Evolutionary conservation across 1,139 yeast genomes (phyloP), one percentile per base, ranked within the genome.

Genomic region (Hyphopichia burtonii): DNA sequence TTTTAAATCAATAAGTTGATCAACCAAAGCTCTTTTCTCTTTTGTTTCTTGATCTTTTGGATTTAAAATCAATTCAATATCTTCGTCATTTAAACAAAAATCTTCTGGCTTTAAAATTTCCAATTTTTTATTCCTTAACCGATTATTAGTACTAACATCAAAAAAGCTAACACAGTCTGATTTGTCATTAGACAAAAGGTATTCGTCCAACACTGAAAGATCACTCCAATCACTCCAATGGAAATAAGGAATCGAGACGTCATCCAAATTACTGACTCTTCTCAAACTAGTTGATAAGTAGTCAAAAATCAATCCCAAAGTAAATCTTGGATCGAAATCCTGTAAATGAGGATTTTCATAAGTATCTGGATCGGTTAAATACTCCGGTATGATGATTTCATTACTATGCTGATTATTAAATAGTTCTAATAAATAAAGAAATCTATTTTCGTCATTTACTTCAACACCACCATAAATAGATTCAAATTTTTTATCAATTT

Each of bases 211-310:
- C 4, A 36, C 35, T 4, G 70, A 53, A 43, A 65, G 49, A 45
- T 68, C 69, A 7, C 52, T 49, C 51, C 61, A 68, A 46, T 69
- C 74, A 17, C 61, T 54, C 74, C 74, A 69, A 46, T 68, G 71
- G 49, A 68, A 69, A 33, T 48, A 50, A 0, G 71, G 64, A 8
- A 65, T 35, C 14, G 42, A 44, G 5, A 46, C 32, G n/a, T 41
- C 40, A n/a, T 40, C 36, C 25, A 44, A 23, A 12, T 45, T 19
- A 14, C 12, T 40, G 11, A 16, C n/a, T 30, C 18, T 27, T 18
- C 23, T 19, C 12, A 54, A 25, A 31, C 39, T 42, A 34, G 44
- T 38, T 2, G 46, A 35, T 32, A 66, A 41, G 43, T 62, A 49
- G 33, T 57, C 44, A 8, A 66, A 47, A 1, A 66, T 20, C 6